phyloP scores from a whole-genome alignment of 345 rosid genomes.

The Sapria himalayana region DNA sequence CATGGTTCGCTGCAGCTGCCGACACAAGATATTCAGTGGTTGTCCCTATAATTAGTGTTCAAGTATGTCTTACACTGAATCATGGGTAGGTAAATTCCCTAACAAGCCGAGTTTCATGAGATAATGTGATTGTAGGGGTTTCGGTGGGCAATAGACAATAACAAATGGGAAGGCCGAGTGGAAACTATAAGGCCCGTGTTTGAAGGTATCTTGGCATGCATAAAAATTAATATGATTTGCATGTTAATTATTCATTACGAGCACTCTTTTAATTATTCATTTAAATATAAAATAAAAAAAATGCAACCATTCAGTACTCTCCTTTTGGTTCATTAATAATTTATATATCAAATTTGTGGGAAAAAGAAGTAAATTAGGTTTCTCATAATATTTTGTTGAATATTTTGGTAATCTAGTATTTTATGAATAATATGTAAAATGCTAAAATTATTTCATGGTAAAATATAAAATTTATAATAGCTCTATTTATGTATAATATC shows the following conservation, averaged over 20 bases:
- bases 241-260: background rate
- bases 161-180: constrained; percentile 71
- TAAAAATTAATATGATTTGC: background rate
- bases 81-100: background rate
- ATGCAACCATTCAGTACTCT: too few species aligned
- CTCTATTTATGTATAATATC: too few species aligned
- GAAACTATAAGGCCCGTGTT: constrained; percentile 55
- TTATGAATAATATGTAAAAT: too few species aligned
- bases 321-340: too few species aligned
- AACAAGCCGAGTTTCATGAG: constrained; percentile 1
- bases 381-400: too few species aligned
- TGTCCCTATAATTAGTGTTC: constrained; percentile 75
- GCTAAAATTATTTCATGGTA: too few species aligned
- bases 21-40: constrained; percentile 52
- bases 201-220: constrained; percentile 40
- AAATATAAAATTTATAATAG: too few species aligned
- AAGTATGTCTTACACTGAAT: constrained; percentile 19
- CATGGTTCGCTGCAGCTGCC: constrained; percentile 80
- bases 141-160: constrained; percentile 69
- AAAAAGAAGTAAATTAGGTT: too few species aligned
- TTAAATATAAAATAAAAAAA: too few species aligned
- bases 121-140: constrained; percentile 35
- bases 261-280: too few species aligned
- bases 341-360: too few species aligned
- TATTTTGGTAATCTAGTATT: too few species aligned